These are phyloP conservation scores for Artomyces pyxidatus DNA, from an alignment of 768 basidiomycete genomes.

Conservation along the genomic window DNA sequence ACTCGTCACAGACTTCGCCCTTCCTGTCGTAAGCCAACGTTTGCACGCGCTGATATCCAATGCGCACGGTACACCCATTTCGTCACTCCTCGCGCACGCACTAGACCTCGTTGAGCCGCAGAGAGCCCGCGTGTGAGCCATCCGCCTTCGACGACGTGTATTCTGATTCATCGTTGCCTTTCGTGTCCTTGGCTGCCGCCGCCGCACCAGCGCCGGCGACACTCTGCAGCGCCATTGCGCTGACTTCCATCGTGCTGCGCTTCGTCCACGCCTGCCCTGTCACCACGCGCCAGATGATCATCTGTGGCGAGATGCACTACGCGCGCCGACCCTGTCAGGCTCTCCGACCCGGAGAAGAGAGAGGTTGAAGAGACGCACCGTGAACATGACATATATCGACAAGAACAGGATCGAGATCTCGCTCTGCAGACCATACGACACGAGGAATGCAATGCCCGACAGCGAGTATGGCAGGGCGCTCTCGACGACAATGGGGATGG, in stretches of 20 bases:
- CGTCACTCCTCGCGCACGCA: no score
- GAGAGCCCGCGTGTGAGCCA: no score
- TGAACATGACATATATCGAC: conserved; percentile 15
- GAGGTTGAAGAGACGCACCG: conserved; percentile 6
- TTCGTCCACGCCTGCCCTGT: conserved; percentile 12
- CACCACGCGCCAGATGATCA: conserved; percentile 15
- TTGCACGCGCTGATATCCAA: no score
- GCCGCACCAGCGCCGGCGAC: background rate
- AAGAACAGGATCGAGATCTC: conserved; percentile 14
- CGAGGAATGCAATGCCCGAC: conserved; percentile 17
- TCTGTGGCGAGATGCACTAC: conserved; percentile 16
- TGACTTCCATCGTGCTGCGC: background rate
- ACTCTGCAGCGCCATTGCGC: background rate
- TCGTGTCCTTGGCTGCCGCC: background rate
- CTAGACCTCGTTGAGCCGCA: no score
- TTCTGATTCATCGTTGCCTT: background rate
- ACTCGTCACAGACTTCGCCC: no score
- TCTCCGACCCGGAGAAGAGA: background rate
- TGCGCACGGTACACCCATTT: no score
- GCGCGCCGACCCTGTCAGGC: background rate
- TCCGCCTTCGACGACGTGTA: no score
- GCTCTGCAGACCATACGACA: conserved; percentile 14
- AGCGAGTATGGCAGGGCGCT: conserved; percentile 16
- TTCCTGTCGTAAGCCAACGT: no score
- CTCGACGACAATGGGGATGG: conserved; percentile 16